phyloP scores from a whole-genome alignment of 2,329 filamentous ascomycete genomes.

The Beauveria scarabaeidicola region DNA sequence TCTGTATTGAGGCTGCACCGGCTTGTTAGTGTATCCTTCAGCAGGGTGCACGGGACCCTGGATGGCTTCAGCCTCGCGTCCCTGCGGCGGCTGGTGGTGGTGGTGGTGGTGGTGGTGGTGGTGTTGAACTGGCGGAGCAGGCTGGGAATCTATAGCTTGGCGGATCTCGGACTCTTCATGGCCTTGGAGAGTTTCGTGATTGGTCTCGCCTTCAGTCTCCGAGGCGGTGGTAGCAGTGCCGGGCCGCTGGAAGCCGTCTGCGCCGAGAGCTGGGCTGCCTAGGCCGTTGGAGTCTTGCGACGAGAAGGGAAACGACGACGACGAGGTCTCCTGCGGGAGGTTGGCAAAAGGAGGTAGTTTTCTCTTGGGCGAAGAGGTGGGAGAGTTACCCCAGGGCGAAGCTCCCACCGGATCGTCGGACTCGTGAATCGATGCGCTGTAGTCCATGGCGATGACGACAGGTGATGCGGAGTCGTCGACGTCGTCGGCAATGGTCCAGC shows the following conservation, averaged over 20 bases:
- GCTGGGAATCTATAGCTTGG: slow-evolving; percentile 12
- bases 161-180: not conserved
- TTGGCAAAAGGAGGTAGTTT: slow-evolving; percentile 35
- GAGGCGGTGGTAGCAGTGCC: slow-evolving; percentile 38
- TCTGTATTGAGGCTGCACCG: slow-evolving; percentile 63
- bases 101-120: slow-evolving; percentile 17
- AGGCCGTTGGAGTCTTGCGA: slow-evolving; percentile 37
- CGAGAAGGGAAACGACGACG: slow-evolving; percentile 36
- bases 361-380: slow-evolving; percentile 40
- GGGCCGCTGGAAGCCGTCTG: slow-evolving; percentile 36
- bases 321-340: slow-evolving; percentile 30
- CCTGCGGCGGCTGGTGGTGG: slow-evolving; percentile 21
- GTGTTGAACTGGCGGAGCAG: slow-evolving; percentile 22
- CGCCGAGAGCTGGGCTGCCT: slow-evolving; percentile 24
- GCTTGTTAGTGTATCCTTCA: slow-evolving; percentile 41
- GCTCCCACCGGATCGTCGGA: slow-evolving; percentile 42
- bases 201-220: slow-evolving; percentile 32
- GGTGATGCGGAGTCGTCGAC: slow-evolving; percentile 6
- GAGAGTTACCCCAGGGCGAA: slow-evolving; percentile 50
- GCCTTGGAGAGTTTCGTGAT: slow-evolving; percentile 22
- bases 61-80: slow-evolving; percentile 19
- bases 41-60: not conserved
- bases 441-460: slow-evolving; percentile 40
- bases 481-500: not conserved
- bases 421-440: slow-evolving; percentile 47